Conservation (phyloP, 257 asterid genomes). For the Striga asiatica region DNA sequence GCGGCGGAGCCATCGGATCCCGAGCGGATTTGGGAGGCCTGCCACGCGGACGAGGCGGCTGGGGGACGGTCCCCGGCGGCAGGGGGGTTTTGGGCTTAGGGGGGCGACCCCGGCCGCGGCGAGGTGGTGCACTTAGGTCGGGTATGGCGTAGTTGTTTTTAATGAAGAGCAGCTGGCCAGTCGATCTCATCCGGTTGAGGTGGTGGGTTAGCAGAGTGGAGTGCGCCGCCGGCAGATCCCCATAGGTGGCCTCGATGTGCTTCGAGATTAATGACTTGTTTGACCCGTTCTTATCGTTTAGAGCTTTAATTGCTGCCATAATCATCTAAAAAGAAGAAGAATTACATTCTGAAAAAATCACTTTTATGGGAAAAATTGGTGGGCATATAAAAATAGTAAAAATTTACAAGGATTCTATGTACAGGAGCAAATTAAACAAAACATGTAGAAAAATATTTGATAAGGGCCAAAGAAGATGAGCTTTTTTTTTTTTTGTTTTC, state of each 20-base stretch:
- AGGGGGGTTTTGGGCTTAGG: conserved; percentile 59
- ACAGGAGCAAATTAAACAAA: too few relatives aligned
- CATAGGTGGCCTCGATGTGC: conserved; percentile 61
- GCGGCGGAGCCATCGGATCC: conserved; percentile 28
- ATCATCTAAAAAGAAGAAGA: conserved; percentile 40
- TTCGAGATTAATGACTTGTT: conserved; percentile 49
- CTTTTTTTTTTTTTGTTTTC: conserved; percentile 11
- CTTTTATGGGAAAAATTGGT: too few relatives aligned
- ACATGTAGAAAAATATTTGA: too few relatives aligned
- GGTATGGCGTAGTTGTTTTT: conserved; percentile 65
- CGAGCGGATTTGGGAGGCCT: conserved; percentile 56
- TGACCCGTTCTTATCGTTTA: conserved; percentile 48
- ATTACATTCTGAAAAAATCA: too few relatives aligned
- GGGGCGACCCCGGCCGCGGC: conserved; percentile 90
- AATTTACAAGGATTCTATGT: too few relatives aligned
- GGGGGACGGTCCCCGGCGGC: conserved; percentile 19
- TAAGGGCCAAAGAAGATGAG: not conserved
- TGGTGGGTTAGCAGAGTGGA: conserved; percentile 54
- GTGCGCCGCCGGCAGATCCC: conserved; percentile 47
- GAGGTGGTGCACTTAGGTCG: conserved; percentile 61
- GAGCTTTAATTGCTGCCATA: conserved; percentile 44
- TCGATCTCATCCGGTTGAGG: conserved; percentile 52
- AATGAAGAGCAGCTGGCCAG: conserved; percentile 44
- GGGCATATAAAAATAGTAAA: not conserved
- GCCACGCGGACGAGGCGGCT: conserved; percentile 66